A percentile compares a stretch with the other conserved stretches of the same genome.
phyloP scores from a whole-genome alignment of 2,329 filamentous ascomycete species.

The Metarhizium brunneum region DNA sequence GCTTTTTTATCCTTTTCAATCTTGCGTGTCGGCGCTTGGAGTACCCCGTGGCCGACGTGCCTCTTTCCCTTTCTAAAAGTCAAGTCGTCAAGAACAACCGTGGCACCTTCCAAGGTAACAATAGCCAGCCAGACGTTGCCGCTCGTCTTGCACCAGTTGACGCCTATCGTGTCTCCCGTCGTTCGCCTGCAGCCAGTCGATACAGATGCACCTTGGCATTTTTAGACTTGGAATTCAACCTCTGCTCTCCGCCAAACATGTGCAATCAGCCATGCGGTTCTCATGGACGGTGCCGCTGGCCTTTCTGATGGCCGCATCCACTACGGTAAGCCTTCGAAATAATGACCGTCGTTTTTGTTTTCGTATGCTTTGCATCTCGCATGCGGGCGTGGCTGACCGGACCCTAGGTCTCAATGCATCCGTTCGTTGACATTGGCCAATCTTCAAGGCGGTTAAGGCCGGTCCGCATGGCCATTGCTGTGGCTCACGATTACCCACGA shows the following conservation, averaged over 20 bases:
- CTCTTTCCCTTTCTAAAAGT: not conserved
- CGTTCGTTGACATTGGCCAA: not conserved
- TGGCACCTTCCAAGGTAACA: not conserved
- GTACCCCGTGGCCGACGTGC: not conserved
- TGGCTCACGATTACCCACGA: constrained; percentile 1
- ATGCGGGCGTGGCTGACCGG: constrained; percentile 2
- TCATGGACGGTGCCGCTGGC: not conserved
- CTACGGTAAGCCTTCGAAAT: not conserved
- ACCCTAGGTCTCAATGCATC: not conserved
- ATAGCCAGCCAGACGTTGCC: not conserved
- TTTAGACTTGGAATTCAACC: not conserved
- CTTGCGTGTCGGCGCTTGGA: not conserved
- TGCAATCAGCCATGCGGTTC: not conserved
- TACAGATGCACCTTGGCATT: too few species aligned
- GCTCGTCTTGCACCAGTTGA: not conserved
- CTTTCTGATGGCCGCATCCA: not conserved
- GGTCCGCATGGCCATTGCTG: not conserved
- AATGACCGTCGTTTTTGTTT: not conserved
- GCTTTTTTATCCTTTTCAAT: constrained; percentile 1
- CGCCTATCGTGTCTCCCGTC: not conserved
- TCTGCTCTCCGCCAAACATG: not conserved
- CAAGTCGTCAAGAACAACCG: not conserved
- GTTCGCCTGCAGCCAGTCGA: too few species aligned
- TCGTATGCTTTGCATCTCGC: not conserved
- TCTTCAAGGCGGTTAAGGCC: not conserved